phyloP scores from a whole-genome alignment of 73 alveolate genomes.

The Breviolum minutum region DNA sequence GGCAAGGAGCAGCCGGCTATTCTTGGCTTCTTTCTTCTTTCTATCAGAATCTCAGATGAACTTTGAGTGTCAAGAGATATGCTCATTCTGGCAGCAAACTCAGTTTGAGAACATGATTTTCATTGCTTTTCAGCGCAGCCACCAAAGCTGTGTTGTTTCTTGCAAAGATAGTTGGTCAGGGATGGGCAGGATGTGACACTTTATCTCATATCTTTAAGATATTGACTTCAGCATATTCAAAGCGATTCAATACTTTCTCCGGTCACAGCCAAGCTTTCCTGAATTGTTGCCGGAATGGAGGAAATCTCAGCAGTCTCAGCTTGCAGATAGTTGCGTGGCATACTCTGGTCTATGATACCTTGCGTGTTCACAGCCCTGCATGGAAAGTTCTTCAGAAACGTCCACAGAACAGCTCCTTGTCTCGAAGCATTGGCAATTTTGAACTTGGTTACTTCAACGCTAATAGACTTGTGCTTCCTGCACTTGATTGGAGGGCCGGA shows the following conservation, averaged over 20 bases:
- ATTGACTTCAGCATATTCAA: neutral
- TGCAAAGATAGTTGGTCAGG: neutral
- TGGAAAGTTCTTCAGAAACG: neutral
- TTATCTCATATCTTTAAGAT: too few relatives aligned
- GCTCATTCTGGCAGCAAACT: too few relatives aligned
- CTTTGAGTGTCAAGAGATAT: too few relatives aligned
- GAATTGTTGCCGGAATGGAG: neutral
- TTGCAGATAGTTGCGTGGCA: slow-evolving; percentile 8
- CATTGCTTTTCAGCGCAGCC: too few relatives aligned
- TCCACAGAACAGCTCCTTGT: neutral
- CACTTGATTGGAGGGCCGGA: too few relatives aligned
- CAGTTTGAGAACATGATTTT: too few relatives aligned
- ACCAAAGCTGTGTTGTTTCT: too few relatives aligned
- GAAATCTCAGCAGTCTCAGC: neutral
- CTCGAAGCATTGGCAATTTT: neutral
- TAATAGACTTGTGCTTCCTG: too few relatives aligned
- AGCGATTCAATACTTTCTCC: neutral
- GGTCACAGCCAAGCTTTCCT: neutral
- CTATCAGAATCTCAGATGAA: too few relatives aligned
- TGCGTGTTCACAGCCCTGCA: slow-evolving; percentile 1
- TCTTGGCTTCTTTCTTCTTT: too few relatives aligned
- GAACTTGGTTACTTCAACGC: too few relatives aligned
- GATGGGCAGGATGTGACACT: neutral
- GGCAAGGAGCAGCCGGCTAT: too few relatives aligned
- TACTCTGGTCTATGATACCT: neutral